Percentiles rank a stretch among this genome's conserved stretches.
These are phyloP conservation scores for Epithele typhae DNA, from an alignment of 768 basidiomycete species.

Conservation along the genomic window DNA sequence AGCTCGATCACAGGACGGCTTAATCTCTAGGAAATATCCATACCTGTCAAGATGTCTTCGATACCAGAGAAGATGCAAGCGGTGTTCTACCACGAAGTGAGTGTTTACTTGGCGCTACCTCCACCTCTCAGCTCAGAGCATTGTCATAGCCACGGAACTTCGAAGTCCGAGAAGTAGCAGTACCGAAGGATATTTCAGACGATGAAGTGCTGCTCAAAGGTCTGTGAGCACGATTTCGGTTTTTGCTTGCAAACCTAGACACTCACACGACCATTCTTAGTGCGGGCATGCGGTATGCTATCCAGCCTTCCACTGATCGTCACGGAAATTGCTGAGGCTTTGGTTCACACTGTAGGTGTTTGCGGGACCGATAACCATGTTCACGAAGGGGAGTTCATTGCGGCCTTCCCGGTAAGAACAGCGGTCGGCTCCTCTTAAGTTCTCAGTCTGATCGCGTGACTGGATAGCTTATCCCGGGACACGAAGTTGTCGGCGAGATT, in stretches of 20 bases:
- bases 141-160: constrained; percentile 72
- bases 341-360: constrained; percentile 36
- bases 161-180: constrained; percentile 61
- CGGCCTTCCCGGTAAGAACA: constrained; percentile 57
- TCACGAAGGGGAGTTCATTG: constrained; percentile 62
- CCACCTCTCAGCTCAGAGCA: too few species aligned
- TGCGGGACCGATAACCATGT: constrained; percentile 70
- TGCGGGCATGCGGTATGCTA: constrained; percentile 14
- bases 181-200: constrained; percentile 56
- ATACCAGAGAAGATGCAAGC: constrained; percentile 11
- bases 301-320: background rate
- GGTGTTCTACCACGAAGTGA: constrained; percentile 15
- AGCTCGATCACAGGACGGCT: too few species aligned
- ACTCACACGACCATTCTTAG: constrained; percentile 1
- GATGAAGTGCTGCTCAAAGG: constrained; percentile 78
- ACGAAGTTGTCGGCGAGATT: constrained; percentile 70
- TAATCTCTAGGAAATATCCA: too few species aligned
- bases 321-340: background rate
- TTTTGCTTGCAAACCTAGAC: too few species aligned
- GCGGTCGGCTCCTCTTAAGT: background rate
- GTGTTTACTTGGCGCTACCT: too few species aligned
- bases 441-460: background rate
- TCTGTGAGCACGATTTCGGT: constrained; percentile 21
- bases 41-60: too few species aligned
- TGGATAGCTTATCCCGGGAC: constrained; percentile 64